phyloP scores from a whole-genome alignment of 2,329 filamentous ascomycete genomes.

The Triangularia setosa region DNA sequence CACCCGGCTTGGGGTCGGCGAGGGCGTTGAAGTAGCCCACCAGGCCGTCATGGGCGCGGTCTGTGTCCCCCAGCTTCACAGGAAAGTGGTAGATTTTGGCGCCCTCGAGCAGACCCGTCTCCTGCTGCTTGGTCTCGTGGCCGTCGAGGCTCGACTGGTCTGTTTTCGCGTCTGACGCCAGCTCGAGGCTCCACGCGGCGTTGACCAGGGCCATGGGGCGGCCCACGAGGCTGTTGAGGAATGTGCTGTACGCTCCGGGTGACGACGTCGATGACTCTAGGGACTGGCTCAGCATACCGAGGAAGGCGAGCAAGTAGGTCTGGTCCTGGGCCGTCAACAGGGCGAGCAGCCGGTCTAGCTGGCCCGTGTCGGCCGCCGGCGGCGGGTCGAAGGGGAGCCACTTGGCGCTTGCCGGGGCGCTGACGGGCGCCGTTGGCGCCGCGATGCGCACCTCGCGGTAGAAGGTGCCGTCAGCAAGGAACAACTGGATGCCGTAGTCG shows the following conservation, averaged over 20 bases:
- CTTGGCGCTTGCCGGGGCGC: neutral
- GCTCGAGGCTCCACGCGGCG: constrained; percentile 17
- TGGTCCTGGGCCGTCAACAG: neutral
- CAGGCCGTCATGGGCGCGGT: constrained; percentile 35
- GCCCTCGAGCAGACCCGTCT: neutral
- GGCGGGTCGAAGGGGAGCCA: constrained; percentile 7
- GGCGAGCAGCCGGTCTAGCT: neutral
- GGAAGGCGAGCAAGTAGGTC: constrained; percentile 8
- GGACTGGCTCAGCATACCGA: constrained; percentile 3
- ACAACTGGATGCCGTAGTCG: constrained; percentile 41
- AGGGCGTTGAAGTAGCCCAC: constrained; percentile 35
- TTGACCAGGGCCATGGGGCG: constrained; percentile 12
- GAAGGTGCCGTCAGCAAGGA: constrained; percentile 38
- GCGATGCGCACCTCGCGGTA: constrained; percentile 39
- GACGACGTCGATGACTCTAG: neutral
- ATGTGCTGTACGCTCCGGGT: constrained; percentile 8
- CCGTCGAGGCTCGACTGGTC: constrained; percentile 15
- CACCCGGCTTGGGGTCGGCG: too few relatives aligned
- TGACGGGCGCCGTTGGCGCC: constrained; percentile 10
- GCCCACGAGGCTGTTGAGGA: constrained; percentile 9
- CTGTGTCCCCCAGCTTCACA: constrained; percentile 35
- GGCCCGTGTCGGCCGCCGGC: neutral
- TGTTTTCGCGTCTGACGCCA: constrained; percentile 15
- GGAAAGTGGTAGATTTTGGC: constrained; percentile 32
- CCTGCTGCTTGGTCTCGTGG: neutral